These are phyloP conservation scores for Wallacemonas sp. DNA, from an alignment of 208 protist genomes.

Conservation along the genomic window DNA sequence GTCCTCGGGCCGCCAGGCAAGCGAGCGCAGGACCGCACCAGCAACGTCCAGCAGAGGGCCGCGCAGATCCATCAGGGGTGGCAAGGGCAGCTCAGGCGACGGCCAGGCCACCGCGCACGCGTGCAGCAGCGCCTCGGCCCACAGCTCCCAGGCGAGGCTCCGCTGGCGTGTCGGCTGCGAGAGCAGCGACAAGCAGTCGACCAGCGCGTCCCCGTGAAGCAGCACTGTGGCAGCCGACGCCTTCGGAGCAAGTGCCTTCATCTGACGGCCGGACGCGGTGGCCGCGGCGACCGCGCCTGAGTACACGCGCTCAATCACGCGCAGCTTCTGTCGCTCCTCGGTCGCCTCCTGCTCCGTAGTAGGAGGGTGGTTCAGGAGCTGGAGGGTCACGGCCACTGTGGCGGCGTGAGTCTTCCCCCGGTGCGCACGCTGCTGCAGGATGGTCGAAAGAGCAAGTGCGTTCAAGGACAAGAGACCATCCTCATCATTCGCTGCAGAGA, in stretches of 20 bases:
- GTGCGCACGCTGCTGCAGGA: not conserved
- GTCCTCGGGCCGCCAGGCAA: conserved; percentile 5
- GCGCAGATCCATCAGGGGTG: conserved; percentile 4
- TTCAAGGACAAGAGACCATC: not conserved
- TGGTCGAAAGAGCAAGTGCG: not conserved
- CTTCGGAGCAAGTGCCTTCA: not conserved
- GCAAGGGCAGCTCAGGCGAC: not conserved
- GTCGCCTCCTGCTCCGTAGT: not conserved
- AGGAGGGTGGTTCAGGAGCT: not conserved
- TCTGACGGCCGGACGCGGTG: not conserved
- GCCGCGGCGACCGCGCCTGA: not conserved
- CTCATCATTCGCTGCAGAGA: not conserved
- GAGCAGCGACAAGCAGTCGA: not conserved
- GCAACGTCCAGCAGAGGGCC: not conserved
- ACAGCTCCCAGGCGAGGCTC: not conserved
- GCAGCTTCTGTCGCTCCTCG: not conserved
- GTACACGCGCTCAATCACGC: not conserved
- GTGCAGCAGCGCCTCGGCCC: not conserved
- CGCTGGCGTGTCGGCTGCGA: not conserved
- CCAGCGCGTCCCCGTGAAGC: not conserved
- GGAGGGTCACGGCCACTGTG: not conserved
- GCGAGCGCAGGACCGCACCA: not conserved
- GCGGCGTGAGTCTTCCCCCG: not conserved
- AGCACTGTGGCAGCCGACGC: not conserved
- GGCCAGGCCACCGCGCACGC: not conserved